Base-by-base conservation (phyloP, 1,284 basidiomycete species). In the Apiotrichum gamsii region DNA sequence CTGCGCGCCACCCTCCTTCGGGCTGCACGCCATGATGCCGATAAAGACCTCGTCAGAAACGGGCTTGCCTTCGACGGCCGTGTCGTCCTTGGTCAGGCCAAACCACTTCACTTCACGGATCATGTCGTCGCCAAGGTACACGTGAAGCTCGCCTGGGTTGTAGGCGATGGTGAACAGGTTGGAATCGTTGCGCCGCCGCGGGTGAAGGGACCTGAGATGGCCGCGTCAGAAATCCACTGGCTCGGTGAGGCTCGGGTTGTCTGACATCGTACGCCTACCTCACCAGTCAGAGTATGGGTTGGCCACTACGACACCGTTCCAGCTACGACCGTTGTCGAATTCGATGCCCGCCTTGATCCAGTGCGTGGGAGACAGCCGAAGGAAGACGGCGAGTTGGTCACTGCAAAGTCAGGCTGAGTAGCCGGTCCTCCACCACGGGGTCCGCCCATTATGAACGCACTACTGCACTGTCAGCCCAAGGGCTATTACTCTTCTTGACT, bases 261-360 rank as follows among this genome's bases (percentile, higher is more conserved):
- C 14, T 16, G n/a, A 8, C 11, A n/a, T 15, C 5, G 16, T 14
- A 15, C 3, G 39, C 28, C n/a, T 10, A 24, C 46, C 58, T 48
- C 35, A 64, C 64, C 64, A 65, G 50, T 65, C 64, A 3, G 60
- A 64, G 49, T 57, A 62, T 1, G 59, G 59, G 39, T 59, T 58
- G 30, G 49, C 49, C 9, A 62, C 54, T 1, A 65, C 64, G 0
- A 47, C 59, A 5, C 55, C 55, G 29, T 59, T 56, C 57, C 58
- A 64, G 15, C 58, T 25, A 36, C 53, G 45, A 16, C 47, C 60
- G 21, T 56, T 48, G 24, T 62, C 58, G 39, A 39, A 65, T 43
- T 65, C 64, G 20, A 59, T 43, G 4, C 61, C 60, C 0, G 60
- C 52, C 53, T 65, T 65, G 32, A 62, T 37, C 64, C 64, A 65